Evolutionary conservation across 768 basidiomycete genomes (phyloP), one percentile per base, ranked within the genome.

Genomic region (Goffeauzyma gilvescens): DNA sequence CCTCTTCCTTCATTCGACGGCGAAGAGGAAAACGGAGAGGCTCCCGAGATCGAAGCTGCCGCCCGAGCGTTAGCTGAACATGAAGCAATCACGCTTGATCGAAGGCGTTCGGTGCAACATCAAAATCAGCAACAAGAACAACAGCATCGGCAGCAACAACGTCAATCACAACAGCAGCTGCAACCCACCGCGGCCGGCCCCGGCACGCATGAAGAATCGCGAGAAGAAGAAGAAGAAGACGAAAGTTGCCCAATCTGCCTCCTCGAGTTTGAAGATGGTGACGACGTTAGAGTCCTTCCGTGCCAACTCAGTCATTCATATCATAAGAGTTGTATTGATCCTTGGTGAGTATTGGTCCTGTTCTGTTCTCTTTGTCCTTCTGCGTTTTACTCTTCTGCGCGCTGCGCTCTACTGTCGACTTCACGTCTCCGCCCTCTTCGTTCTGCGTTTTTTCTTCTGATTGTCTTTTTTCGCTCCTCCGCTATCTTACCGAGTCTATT

Each of bases 191-290:
- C 23, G 13, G 14, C 24, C 5, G 26, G 24, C 23, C 12, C 5
- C 15, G 15, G 23, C 13, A 8, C 27, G 12, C 30, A 31, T 6
- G 2, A 13, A 15, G 40, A 10, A 23, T n/a, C 13, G 15, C 21
- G 26, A 23, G 44, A 30, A 6, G 74, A 71, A 28, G 70, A 72
- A 12, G 81, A 83, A 26, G 80, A 80, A 4, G 72, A 74, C 28
- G 81, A 86, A 62, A 84, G 79, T 10, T 95, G 89, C 65, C 87
- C 89, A 4, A 95, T 95, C 48, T 95, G 89, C 62, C 79, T 95
- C 46, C 71, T 83, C 33, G 86, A 90, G 53, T 95, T 95, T 54
- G 81, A 87, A 60, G 79, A 82, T 48, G 89, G 86, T 1, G 89
- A 95, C 54, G 83, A 90, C 59, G 65, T 93, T 12, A 76, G 89